Evolutionary conservation across 2,329 filamentous ascomycete species (phyloP), one percentile per base, ranked within the genome.

Genomic region (Balansia obtecta): DNA sequence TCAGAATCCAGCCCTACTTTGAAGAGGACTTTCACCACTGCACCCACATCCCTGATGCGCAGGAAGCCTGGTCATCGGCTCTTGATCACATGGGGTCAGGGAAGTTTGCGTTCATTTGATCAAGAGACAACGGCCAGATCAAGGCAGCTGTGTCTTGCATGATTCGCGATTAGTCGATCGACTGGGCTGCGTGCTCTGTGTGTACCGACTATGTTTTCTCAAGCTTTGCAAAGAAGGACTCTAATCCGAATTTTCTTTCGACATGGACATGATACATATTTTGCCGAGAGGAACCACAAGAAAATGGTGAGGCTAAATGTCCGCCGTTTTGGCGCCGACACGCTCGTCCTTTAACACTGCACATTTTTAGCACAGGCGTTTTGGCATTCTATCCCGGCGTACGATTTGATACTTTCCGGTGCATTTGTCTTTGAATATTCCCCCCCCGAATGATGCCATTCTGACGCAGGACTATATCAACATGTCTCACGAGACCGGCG

Each of bases 1-100:
- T 71, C 40, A 66, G 61, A 48, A 56, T 71, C 9, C 56, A 65
- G 11, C 61, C 67, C 2, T 71, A 72, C 52, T 72, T 70, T 52
- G 69, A 71, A 44, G 70, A 71, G 51, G 68, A 72, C 48, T 69
- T 70, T 54, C 70, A 72, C 44, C 66, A 62, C 2, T 60, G 62
- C 8, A 62, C 68, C 43, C 69, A 72, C 50, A 66, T 62, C 3
- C 59, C 60, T 7, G 67, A 70, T 18, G 52, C 65, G 5, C 62
- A 65, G 41, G 64, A 68, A 39, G 61, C 66, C 8, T 69, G 66
- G 66, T 65, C 65, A 5, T 58, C 65, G 9, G 65, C 63, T n/a
- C 61, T 68, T 53, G 49, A 57, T 38, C 55, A 61, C 41, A 58
- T 63, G 56, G 54, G 53, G 38, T 54, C 58, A 38, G 52, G 51